phyloP scores from a whole-genome alignment of 1,284 basidiomycete species.

The Chalciporus sp. region DNA sequence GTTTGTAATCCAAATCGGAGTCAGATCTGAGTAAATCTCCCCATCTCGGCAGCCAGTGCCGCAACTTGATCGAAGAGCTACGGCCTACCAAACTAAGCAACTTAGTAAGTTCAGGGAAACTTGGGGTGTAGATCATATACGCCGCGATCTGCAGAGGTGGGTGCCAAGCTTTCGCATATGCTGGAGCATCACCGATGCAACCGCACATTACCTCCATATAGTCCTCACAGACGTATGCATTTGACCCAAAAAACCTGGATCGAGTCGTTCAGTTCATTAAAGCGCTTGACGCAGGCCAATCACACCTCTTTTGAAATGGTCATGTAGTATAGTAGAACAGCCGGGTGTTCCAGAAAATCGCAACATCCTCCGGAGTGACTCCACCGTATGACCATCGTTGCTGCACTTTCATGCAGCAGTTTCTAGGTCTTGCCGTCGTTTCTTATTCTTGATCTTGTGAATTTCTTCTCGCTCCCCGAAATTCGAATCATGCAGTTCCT shows the following conservation, averaged over 20 bases:
- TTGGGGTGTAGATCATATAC: too few species aligned
- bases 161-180: too few species aligned
- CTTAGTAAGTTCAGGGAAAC: too few species aligned
- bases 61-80: too few species aligned
- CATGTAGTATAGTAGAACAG: not conserved
- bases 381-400: not conserved
- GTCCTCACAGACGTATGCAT: too few species aligned
- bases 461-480: constrained; percentile 90
- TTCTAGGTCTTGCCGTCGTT: constrained; percentile 35
- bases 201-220: too few species aligned
- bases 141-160: too few species aligned
- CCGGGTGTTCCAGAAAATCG: not conserved
- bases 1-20: constrained; percentile 22
- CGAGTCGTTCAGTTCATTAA: not conserved
- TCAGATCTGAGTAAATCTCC: not conserved
- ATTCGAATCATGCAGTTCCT: constrained; percentile 90
- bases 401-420: constrained; percentile 2
- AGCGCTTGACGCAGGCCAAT: not conserved
- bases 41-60: too few species aligned
- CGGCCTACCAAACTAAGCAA: too few species aligned
- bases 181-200: too few species aligned
- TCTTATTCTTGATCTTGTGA: constrained; percentile 64
- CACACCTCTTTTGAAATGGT: constrained; percentile 11
- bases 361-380: not conserved
- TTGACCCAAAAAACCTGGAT: not conserved